Conservation (phyloP, 805 yeast species). For the Hanseniaspora mollemarum region DNA sequence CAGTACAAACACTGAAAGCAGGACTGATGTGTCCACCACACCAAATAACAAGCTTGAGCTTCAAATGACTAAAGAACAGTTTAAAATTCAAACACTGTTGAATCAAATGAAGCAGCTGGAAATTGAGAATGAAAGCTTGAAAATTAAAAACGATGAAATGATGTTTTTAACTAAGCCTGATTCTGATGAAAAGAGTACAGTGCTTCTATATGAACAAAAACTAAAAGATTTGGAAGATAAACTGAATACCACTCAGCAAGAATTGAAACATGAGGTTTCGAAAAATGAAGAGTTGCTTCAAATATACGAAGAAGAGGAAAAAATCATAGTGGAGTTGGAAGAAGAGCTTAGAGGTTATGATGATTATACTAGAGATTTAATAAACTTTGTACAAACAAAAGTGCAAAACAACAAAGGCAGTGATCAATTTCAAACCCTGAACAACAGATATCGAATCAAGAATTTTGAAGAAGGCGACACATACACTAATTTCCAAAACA, state of each 20-base stretch:
- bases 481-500: conserved; percentile 7
- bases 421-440: conserved; percentile 8
- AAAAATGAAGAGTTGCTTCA: conserved; percentile 1
- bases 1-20: background rate
- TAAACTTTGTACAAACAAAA: background rate
- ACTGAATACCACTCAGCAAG: background rate
- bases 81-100: conserved; percentile 6
- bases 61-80: background rate
- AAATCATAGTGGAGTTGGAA: background rate
- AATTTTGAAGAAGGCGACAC: background rate
- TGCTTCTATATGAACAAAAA: background rate
- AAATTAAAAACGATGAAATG: background rate
- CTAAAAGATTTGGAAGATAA: background rate
- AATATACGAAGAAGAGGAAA: background rate
- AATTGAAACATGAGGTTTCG: background rate
- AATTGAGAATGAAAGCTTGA: conserved; percentile 4
- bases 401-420: background rate
- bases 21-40: background rate
- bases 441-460: conserved; percentile 6
- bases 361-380: conserved; percentile 1
- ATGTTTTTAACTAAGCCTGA: background rate
- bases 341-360: background rate
- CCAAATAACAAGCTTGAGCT: background rate
- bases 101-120: conserved; percentile 5
- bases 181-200: background rate